Base-by-base conservation (phyloP, 176 grass and related monocot species). In the Thinopyrum elongatum region DNA sequence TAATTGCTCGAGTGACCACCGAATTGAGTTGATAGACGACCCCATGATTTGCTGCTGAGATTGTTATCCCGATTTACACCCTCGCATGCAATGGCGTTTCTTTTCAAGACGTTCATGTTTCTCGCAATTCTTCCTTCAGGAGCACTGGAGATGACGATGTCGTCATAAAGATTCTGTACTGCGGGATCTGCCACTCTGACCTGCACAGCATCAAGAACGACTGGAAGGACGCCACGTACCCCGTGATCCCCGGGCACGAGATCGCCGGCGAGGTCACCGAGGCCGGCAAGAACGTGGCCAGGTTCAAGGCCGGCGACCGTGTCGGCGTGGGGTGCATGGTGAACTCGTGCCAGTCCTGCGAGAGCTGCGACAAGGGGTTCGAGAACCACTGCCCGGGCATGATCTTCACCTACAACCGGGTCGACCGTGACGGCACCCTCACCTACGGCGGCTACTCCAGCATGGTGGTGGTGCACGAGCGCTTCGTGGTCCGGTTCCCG, bases 121-220 rank as follows among this genome's bases (percentile, higher is more conserved):
- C 6, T 53, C 49, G 49, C 7, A 19, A 53, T 53, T 53, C 47
- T 51, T 51, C 2, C 47, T 51, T 51, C 16, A 53, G 49, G 49
- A 53, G 16, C 49, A 53, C 49, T 7, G 49, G 49, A 53, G 49
- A 53, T 7, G 49, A 53, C 49, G 49, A 53, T 53, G 49, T 53
- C 49, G 1, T 2, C 12, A 92, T 97, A 83, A 97, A 91, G 82
- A 91, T 94, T 2, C 67, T 94, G 4, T 97, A 81, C 83, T 97
- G 95, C 62, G 92, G 95, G 7, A 87, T 97, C 64, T 97, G 92
- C 53, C 95, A 97, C 78, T 95, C 92, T 2, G 92, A 97, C 69
- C 75, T 97, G 5, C 95, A 97, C 82, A 76, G 21, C 75, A 74
- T 97, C 65, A 95, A 88, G 89, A 95, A 97, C 27, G 95, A 95